Evolutionary conservation across 148 eudicot species (phyloP), one percentile per base, ranked within the genome.

Genomic region (Tetragonia tetragonoides): DNA sequence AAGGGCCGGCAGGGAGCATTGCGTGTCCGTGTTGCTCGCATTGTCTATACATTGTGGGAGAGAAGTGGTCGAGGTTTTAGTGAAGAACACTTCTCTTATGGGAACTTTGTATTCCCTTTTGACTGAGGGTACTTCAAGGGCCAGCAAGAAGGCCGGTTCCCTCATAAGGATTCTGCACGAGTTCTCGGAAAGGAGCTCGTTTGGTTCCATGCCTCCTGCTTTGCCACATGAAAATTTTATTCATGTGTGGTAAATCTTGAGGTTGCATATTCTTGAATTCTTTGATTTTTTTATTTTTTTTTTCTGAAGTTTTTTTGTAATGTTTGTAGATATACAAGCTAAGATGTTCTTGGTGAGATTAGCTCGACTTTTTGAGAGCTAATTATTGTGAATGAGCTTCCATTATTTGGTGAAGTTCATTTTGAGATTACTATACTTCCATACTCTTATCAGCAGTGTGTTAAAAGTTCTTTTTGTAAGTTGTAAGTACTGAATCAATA

Each of bases 41-140:
- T 61, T 95, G 85, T 88, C 94, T 72, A 57, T 70, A 44, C 81
- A 91, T 66, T 87, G 92, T 7, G 90, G 92, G 24, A 82, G 72
- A 67, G 93, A 91, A 68, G 99, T 86, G 87, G 89, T 93, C 85
- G 88, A 76, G 2, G 77, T 93, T 90, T 89, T 95, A 87, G 90
- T 83, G 38, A 88, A 83, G 89, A 84, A 89, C 90, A 82, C 84
- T 34, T 83, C 90, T 76, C 85, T 93, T 0, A 93, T 90, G 89
- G 86, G 82, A 68, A 78, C 79, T 28, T 77, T 95, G 68, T 93
- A 93, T 75, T 80, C 93, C 21, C 72, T 91, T 28, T 80, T 91
- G 15, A 65, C 88, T 0, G 88, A 84, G 17, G 99, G 97, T 18
- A 81, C 84, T 16, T 66, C 91, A 56, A 81, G 88, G 47, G 87